Evolutionary conservation across 208 protist species (phyloP).

Genomic region (Trypanosoma caninum): DNA sequence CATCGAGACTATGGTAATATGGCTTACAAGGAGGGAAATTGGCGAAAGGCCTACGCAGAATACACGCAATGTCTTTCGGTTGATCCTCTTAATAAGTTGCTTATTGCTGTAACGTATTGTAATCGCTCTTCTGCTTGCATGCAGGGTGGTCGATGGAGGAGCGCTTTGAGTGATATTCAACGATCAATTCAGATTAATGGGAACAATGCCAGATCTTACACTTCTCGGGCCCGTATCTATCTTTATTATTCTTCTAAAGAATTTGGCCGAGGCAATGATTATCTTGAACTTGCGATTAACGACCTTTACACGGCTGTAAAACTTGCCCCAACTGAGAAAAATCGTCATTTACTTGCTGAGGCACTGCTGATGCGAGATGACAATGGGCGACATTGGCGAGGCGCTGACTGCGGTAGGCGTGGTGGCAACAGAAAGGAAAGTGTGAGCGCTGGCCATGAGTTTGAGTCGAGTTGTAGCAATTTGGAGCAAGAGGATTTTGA

Average conservation of each 20-base stretch:
- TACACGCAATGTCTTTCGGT: constrained; percentile 67
- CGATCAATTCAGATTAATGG: constrained; percentile 41
- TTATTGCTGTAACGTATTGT: constrained; percentile 67
- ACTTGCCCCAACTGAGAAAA: constrained; percentile 35
- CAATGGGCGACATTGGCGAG: constrained; percentile 6
- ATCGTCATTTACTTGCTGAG: constrained; percentile 25
- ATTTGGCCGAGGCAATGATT: constrained; percentile 14
- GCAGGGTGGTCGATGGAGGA: constrained; percentile 53
- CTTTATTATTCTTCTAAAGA: constrained; percentile 37
- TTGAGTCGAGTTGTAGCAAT: background rate
- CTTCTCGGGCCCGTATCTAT: constrained; percentile 56
- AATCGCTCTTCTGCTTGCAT: constrained; percentile 82
- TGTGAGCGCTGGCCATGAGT: background rate
- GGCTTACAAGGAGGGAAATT: constrained; percentile 54
- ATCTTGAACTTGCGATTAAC: constrained; percentile 50
- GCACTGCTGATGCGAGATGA: constrained; percentile 22
- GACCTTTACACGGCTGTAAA: constrained; percentile 48
- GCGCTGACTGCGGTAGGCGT: background rate
- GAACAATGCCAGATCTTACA: constrained; percentile 56
- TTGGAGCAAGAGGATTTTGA: background rate
- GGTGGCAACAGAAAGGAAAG: background rate
- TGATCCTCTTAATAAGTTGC: constrained; percentile 55
- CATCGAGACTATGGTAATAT: constrained; percentile 69
- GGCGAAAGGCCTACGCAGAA: constrained; percentile 44
- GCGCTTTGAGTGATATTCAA: constrained; percentile 51